These are phyloP conservation scores for Dacryopinax spathularia DNA, from an alignment of 768 basidiomycete species.

Conservation along the genomic window DNA sequence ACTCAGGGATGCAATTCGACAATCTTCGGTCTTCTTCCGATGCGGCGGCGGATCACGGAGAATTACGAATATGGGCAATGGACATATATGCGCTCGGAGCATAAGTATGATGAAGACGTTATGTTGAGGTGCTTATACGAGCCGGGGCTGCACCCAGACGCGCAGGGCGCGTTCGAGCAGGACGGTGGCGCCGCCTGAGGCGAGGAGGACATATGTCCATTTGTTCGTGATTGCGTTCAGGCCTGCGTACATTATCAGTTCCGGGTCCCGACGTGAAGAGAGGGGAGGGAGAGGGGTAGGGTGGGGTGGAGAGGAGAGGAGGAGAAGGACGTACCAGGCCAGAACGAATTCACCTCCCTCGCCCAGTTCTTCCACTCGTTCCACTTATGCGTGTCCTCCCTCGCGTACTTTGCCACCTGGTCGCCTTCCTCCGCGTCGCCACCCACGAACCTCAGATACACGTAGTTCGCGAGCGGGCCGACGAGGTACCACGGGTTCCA, in stretches of 20 bases:
- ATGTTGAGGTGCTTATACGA: background rate
- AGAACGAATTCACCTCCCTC: slow-evolving; percentile 16
- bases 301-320: background rate
- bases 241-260: background rate
- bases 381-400: slow-evolving; percentile 12
- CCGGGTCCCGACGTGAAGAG: no score
- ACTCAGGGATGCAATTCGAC: no score
- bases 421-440: slow-evolving; percentile 18
- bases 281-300: background rate
- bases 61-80: no score
- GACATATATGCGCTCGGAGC: no score
- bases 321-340: slow-evolving; percentile 13
- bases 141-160: background rate
- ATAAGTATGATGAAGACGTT: no score
- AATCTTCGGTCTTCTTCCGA: no score
- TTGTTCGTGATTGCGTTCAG: background rate
- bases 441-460: slow-evolving; percentile 15
- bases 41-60: no score
- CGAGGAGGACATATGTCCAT: background rate
- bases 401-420: slow-evolving; percentile 13
- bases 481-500: slow-evolving; percentile 19
- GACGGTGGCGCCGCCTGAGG: background rate
- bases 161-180: background rate
- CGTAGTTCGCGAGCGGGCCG: slow-evolving; percentile 16
- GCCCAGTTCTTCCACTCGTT: slow-evolving; percentile 7